Base-by-base conservation (phyloP, 305 asterid species). In the Solanum hybrid region DNA sequence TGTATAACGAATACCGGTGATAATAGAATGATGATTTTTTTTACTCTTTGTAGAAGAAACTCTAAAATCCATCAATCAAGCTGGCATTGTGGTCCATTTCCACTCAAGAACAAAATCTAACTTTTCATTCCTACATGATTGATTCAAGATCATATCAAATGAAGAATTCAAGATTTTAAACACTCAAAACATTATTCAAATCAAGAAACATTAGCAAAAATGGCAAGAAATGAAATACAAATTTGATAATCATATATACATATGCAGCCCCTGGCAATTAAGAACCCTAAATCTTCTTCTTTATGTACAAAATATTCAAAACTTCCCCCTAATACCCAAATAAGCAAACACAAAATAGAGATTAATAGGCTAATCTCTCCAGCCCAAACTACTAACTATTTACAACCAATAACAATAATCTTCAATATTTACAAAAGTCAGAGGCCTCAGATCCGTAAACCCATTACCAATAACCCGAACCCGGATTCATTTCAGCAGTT, bases 401-500 rank as follows among this genome's bases (percentile, higher is more conserved):
- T 34, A 60, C 77, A 78, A 20, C 22, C 13, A 64, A 6, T 66
- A 88, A 51, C 26, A 60, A 60, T 60, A 60, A 20, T 80, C 66
- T 88, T 79, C 29, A 56, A 14, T 75, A 80, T 77, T 7, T 88
- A 10, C 78, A 31, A 5, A n/a, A 79, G 79, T 78, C 89, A 29
- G 82, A 76, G 22, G 90, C 90, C 88, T 37, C 80, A 79, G 81
- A 90, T 81, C 90, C 89, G 26, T 27, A 8, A 69, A 12, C 22
- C 87, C 86, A 22, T 32, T 31, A 56, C 16, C 11, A 72, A 24
- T 22, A 32, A 16, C 11, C 72, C 69, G 56, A 5, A 12, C 75
- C 31, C 31, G 16, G 8, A 69, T 24, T 94, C 93, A 95, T 5
- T 92, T 94, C 7, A 96, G 91, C 36, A 94, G 94, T 37, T 96